Evolutionary conservation across 768 basidiomycete species (phyloP).

Genomic region (Tricholoma saponaceum): DNA sequence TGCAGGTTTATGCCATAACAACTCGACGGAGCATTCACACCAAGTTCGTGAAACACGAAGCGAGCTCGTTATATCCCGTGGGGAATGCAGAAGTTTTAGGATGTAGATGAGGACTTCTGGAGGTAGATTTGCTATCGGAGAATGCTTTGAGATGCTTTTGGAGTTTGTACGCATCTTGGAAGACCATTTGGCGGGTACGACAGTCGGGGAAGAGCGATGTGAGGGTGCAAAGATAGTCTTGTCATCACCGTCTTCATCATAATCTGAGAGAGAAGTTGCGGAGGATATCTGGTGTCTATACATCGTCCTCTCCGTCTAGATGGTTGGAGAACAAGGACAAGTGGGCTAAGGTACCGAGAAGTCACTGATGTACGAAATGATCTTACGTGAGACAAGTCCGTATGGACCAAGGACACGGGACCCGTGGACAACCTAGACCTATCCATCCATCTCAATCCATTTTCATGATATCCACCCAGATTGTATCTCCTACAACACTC

Average conservation of each 20-base stretch:
- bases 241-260: slow-evolving; percentile 58
- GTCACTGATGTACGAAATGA: too few relatives aligned
- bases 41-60: slow-evolving; percentile 85
- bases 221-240: slow-evolving; percentile 47
- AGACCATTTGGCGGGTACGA: slow-evolving; percentile 70
- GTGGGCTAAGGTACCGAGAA: slow-evolving; percentile 4
- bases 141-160: slow-evolving; percentile 28
- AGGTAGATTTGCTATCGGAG: slow-evolving; percentile 69
- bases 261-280: slow-evolving; percentile 74
- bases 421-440: too few relatives aligned
- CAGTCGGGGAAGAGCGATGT: slow-evolving; percentile 39
- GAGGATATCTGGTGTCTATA: slow-evolving; percentile 65
- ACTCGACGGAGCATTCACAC: slow-evolving; percentile 94
- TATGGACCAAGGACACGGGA: not conserved
- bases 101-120: slow-evolving; percentile 93
- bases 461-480: too few relatives aligned
- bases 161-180: slow-evolving; percentile 26
- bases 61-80: slow-evolving; percentile 68
- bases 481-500: too few relatives aligned
- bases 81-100: slow-evolving; percentile 74
- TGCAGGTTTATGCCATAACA: slow-evolving; percentile 90
- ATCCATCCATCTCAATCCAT: not conserved
- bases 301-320: slow-evolving; percentile 25
- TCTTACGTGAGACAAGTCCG: not conserved
- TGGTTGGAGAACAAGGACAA: slow-evolving; percentile 25